These are phyloP conservation scores for Jaltomata sinuosa DNA, from an alignment of 257 asterid genomes.

Conservation along the genomic window DNA sequence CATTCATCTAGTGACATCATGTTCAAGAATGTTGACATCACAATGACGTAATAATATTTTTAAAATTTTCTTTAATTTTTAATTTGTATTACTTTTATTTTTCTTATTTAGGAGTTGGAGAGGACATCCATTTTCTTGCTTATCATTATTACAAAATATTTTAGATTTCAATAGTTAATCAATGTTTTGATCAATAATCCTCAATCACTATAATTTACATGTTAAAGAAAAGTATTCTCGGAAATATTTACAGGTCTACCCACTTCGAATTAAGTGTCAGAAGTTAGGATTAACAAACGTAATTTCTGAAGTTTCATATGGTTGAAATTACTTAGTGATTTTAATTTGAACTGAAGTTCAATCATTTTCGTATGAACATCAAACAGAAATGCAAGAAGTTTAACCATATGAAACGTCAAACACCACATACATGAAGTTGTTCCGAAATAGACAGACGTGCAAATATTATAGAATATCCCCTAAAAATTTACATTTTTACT, in stretches of 20 bases:
- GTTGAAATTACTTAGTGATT: not conserved
- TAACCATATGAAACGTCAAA: not conserved
- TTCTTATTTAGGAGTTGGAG: not conserved
- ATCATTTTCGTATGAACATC: not conserved
- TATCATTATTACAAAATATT: not conserved
- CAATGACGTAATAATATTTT: not conserved
- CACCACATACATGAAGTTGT: not conserved
- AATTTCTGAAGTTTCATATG: not conserved
- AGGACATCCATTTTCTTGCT: not conserved
- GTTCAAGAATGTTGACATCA: not conserved
- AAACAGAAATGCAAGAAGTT: not conserved
- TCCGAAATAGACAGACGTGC: not conserved
- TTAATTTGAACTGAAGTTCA: not conserved
- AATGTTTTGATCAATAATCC: not conserved
- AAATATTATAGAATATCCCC: not conserved
- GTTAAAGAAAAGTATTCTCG: not conserved
- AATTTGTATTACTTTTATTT: not conserved
- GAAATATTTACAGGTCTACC: not conserved
- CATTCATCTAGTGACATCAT: not conserved
- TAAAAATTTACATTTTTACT: not conserved
- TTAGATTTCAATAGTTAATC: not conserved
- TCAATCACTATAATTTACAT: not conserved
- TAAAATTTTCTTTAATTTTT: not conserved
- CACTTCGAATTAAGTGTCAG: not conserved
- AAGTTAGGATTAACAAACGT: not conserved